phyloP scores from a whole-genome alignment of 2,329 filamentous ascomycete species.

The Coniochaeta prunicola region DNA sequence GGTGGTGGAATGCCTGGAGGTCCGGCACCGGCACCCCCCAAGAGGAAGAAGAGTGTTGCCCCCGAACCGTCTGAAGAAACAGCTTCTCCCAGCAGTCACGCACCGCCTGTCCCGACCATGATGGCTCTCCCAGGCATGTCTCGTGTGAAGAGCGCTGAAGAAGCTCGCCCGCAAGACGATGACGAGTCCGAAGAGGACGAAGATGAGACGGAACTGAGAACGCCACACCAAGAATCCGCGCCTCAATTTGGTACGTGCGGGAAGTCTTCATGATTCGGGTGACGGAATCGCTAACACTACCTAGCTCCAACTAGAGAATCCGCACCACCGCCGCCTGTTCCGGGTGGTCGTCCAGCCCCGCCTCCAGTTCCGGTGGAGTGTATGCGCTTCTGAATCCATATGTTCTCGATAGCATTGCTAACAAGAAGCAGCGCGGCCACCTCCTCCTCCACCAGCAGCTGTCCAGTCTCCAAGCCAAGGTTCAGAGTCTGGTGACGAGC shows the following conservation, averaged over 20 bases:
- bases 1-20: constrained; percentile 52
- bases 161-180: constrained; percentile 37
- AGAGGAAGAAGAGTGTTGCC: constrained; percentile 46
- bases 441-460: constrained; percentile 38
- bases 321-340: constrained; percentile 35
- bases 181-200: constrained; percentile 30
- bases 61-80: constrained; percentile 37
- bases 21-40: constrained; percentile 34
- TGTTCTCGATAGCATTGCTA: constrained; percentile 15
- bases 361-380: constrained; percentile 54
- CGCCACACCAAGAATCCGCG: constrained; percentile 20
- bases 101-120: constrained; percentile 50
- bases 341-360: constrained; percentile 44
- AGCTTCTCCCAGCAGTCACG: constrained; percentile 32
- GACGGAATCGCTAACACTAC: constrained; percentile 11
- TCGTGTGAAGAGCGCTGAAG: constrained; percentile 40
- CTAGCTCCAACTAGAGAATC: constrained; percentile 21
- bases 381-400: constrained; percentile 32
- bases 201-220: constrained; percentile 22
- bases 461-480: constrained; percentile 64
- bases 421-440: constrained; percentile 50
- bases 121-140: constrained; percentile 69
- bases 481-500: constrained; percentile 84
- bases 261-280: constrained; percentile 7
- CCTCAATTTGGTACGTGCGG: constrained; percentile 21